phyloP scores from a whole-genome alignment of 768 basidiomycete genomes.

The Saitozyma podzolica region DNA sequence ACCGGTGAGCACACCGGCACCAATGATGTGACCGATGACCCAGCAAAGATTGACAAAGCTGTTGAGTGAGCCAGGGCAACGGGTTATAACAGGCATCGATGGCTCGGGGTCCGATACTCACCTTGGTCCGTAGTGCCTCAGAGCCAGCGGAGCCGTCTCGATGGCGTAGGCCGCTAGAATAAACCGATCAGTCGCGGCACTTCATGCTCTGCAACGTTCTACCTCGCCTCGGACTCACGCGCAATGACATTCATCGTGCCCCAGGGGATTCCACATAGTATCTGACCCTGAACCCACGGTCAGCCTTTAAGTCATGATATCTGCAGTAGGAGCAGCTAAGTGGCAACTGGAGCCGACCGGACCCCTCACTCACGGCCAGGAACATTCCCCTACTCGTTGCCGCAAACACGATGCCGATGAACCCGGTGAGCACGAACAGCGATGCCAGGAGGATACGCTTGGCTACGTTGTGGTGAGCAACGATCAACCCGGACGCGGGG shows the following conservation, averaged over 20 bases:
- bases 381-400: conserved; percentile 12
- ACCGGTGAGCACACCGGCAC: conserved; percentile 37
- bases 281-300: background rate
- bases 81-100: too few species aligned
- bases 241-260: conserved; percentile 35
- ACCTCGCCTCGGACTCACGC: background rate
- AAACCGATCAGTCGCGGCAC: too few species aligned
- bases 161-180: conserved; percentile 29
- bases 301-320: too few species aligned
- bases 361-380: background rate
- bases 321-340: too few species aligned
- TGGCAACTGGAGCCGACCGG: too few species aligned
- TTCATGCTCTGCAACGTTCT: too few species aligned
- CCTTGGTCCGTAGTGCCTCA: conserved; percentile 23
- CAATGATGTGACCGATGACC: conserved; percentile 32
- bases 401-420: background rate
- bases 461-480: too few species aligned
- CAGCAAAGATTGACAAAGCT: conserved; percentile 47
- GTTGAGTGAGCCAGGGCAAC: conserved; percentile 10
- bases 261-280: conserved; percentile 49
- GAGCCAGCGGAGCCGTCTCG: conserved; percentile 37
- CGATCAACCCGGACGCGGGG: too few species aligned
- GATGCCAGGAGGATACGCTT: background rate
- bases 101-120: too few species aligned
- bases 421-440: background rate